Conservation (phyloP, 2,329 filamentous ascomycete genomes). For the Westerdykella ornata region DNA sequence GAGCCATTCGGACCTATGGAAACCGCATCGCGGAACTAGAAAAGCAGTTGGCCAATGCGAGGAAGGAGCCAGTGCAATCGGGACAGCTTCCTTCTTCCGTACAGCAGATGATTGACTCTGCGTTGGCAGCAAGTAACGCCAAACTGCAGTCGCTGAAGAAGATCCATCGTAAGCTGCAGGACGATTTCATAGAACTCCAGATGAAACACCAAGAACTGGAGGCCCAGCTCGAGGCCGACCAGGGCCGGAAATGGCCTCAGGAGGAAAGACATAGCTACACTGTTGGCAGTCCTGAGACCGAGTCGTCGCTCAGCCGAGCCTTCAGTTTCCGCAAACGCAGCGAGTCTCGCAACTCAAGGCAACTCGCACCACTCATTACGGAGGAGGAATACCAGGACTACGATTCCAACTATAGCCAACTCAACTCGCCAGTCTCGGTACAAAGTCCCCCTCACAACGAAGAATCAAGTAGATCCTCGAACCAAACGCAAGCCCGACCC, state of each 20-base stretch:
- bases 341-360: slow-evolving; percentile 17
- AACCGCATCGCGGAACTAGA: slow-evolving; percentile 45
- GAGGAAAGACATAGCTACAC: slow-evolving; percentile 12
- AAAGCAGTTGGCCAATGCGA: slow-evolving; percentile 21
- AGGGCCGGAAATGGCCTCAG: slow-evolving; percentile 17
- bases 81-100: slow-evolving; percentile 36
- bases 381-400: slow-evolving; percentile 1
- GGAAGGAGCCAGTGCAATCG: slow-evolving; percentile 20
- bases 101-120: slow-evolving; percentile 45
- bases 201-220: slow-evolving; percentile 40
- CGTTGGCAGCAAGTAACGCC: slow-evolving; percentile 42
- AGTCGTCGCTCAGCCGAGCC: slow-evolving; percentile 17
- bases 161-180: slow-evolving; percentile 46
- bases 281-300: slow-evolving; percentile 6
- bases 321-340: slow-evolving; percentile 20
- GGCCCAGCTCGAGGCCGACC: slow-evolving; percentile 25
- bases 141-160: slow-evolving; percentile 48
- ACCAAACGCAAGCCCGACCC: slow-evolving; percentile 18
- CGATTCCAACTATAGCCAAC: background rate
- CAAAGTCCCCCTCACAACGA: slow-evolving; percentile 11
- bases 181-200: slow-evolving; percentile 47
- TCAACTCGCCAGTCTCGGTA: slow-evolving; percentile 20
- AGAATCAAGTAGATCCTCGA: slow-evolving; percentile 1
- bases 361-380: slow-evolving; percentile 21
- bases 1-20: slow-evolving; percentile 44